Base-by-base conservation (phyloP, 192 early-diverging fungal species). In the Umbelopsis sp. region DNA sequence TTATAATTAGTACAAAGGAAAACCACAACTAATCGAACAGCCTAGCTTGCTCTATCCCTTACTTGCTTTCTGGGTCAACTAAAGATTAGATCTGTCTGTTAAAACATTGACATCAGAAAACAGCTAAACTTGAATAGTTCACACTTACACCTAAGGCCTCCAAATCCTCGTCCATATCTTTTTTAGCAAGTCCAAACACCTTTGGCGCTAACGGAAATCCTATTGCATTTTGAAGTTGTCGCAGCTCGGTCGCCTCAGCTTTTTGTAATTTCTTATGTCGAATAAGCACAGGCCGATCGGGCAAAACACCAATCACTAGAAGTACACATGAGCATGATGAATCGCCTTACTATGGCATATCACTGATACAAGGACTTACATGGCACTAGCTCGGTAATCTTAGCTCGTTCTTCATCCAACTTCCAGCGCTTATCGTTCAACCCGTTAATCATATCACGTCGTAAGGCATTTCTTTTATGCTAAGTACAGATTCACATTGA, bases 121-220 rank as follows among this genome's bases (percentile, higher is more conserved):
- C 6, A 6, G 10, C 37, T 41, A 10, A 41, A 41, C 37, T 41
- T 41, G 7, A 1, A 13, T 15, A 16, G 5, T 12, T 35, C 21
- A 27, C 27, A 61, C 77, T 58, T 80, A 85, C 75, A 10, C 78
- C 74, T 51, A 85, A 73, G 20, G 71, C 71, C 30, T 70, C 45
- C 47, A 83, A 74, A 64, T 86, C 84, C 15, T 80, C 80, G 15
- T 80, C 74, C 20, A 86, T 66, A 30, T 86, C 80, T 44, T 72
- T 22, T 15, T 33, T 20, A 48, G 27, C 71, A 44, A 49, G 61
- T 35, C 74, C 74, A 55, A 30, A 41, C 25, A 23, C 73, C 25
- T 52, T 72, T 66, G 71, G 71, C 48, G 71, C 78, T 73, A 47
- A 37, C 16, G 84, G 84, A 37, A 86, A 86, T 1, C 80, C 80